Base-by-base conservation (phyloP, 1,139 yeast species). In the Debaryomycetaceae sp. region DNA sequence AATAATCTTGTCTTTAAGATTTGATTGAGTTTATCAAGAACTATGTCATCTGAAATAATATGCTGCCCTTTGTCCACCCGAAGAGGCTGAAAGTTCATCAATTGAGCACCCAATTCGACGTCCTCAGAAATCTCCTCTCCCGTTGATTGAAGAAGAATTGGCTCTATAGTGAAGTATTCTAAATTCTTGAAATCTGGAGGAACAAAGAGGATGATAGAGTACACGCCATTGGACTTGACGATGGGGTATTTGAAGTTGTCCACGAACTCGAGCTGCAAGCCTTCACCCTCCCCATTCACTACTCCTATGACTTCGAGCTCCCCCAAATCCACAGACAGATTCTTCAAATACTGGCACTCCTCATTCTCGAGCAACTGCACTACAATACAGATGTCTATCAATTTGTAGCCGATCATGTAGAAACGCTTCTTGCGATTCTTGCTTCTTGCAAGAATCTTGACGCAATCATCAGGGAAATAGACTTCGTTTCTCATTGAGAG, bases 151-250 rank as follows among this genome's bases (percentile, higher is more conserved):
- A 85, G 74, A 33, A 80, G 72, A 36, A 85, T 86, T 0, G 97
- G 96, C 23, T 75, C 69, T 5, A 87, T 65, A 0, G 97, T 84
- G 53, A 83, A 86, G 60, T 87, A 89, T 56, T 91, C 97, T 74
- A 93, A 76, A 49, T 80, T 77, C 38, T 73, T 72, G 24, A 87
- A 81, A 42, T 80, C 77, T 0, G 98, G 98, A 1, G 95, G 87
- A 33, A 80, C 79, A 60, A 83, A 91, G 14, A 78, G 55, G 2
- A 91, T 69, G 1, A 88, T 58, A 27, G 72, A 72, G 39, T 65
- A 58, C 20, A 37, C 34, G 31, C 42, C 36, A 6, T 38, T 14
- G 24, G 23, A 35, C n/a, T 45, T 40, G 5, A 41, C 34, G 8
- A 37, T 37, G 1, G 58, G 59, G 8, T 49, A 37, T 7, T 37